Base-by-base conservation (phyloP, 1,284 basidiomycete genomes). In the Sphagnurus paluster region DNA sequence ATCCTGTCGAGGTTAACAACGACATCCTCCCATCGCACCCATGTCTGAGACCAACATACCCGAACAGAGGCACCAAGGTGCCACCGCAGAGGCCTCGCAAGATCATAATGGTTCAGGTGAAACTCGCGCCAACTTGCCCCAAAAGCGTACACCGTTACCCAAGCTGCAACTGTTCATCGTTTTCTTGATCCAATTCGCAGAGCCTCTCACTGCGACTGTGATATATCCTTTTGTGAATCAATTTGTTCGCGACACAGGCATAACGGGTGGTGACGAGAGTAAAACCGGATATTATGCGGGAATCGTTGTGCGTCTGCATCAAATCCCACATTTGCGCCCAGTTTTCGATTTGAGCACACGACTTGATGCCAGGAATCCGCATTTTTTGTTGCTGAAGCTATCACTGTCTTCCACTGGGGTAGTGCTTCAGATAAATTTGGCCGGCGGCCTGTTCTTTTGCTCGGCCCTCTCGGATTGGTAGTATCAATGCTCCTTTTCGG, bases 191-290 rank as follows among this genome's bases (percentile, higher is more conserved):
- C 70, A 76, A 42, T 59, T 75, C 23, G 57, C 74, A 7, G 77
- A 79, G 55, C 76, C 76, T 16, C 63, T 80, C 21, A 74, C 75
- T 0, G 69, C 64, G 13, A 62, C 63, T 13, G 73, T 79, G 29
- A 78, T 81, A 48, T 78, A 75, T 40, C 79, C 78, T 1, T 81
- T 80, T 56, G 68, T 81, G 48, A 70, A 63, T 49, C 64, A 77
- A 46, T 67, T 76, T 24, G 67, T 79, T 9, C 61, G 67, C 20
- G 71, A 71, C 17, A 75, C 71, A 0, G 74, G 71, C 1, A 60
- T 78, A n/a, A 77, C 72, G 1, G 52, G 60, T 21, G 72, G 71
- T n/a, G 68, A 75, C 48, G 68, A 74, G 53, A 60, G 58, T 6
- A 72, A 66, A 50, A 74, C 71, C 0, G 77, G 75, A 1, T 79